Evolutionary conservation across 345 rosid genomes (phyloP), one percentile per base, ranked within the genome.

Genomic region (Toxicodendron radicans): DNA sequence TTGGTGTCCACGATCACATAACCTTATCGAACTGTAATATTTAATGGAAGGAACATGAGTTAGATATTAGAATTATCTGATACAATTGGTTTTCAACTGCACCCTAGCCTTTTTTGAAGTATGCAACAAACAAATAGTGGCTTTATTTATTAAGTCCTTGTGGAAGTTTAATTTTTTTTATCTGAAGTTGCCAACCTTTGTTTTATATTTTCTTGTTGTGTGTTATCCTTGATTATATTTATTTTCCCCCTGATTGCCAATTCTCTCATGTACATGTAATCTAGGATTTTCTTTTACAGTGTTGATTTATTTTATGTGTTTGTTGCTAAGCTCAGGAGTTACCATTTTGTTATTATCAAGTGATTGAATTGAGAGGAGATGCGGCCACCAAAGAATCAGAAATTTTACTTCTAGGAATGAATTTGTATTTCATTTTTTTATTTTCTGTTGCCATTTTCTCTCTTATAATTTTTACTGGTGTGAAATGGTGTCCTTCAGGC

Each of bases 361-460:
- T 49, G 68, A 64, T 63, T 21, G 12, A 58, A 23, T 35, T 1
- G 6, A 63, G 51, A 20, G 32, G 18, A 10, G 41, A 58, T 58
- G 38, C 8, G 12, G 51, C 51, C 49, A 10, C 5, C 43, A 20
- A 16, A 20, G 13, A 17, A 49, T 16, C 30, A n/a, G 46, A 64
- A 64, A 64, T 64, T 64, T 43, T 30, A 64, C 51, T 38, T 64
- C 17, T 41, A 38, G 67, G 16, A 41, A 48, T 41, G 12, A 64
- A n/a, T 64, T 7, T 64, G 10, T 4, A 27, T 23, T 8, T 2
- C 0, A 8, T 2, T 17, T 35, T 62, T 20, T 9, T 20, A 17
- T 49, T 27, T n/a, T 18, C 68, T 5, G 14, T 35, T 51, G 43
- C n/a, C 7, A 67, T 49, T 67, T 38, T 38, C 43, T 38, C 43